These are phyloP conservation scores for Deinandra increscens DNA, from an alignment of 129 eudicot species.

Conservation along the genomic window DNA sequence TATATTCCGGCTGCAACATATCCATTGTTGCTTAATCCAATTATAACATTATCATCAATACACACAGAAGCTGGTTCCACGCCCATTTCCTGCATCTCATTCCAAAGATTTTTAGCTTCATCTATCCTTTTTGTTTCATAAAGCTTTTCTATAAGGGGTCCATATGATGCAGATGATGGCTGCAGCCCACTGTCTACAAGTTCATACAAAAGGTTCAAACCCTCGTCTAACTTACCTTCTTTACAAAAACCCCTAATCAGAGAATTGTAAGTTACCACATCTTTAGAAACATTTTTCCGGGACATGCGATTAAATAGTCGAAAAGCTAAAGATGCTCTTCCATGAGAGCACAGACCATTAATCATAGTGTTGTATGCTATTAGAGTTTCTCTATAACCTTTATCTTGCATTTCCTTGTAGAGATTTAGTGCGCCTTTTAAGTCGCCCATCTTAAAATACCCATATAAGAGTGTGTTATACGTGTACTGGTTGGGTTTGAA, in stretches of 20 bases:
- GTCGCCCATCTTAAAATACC: constrained; percentile 40
- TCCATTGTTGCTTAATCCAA: constrained; percentile 51
- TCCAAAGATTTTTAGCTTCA: constrained; percentile 53
- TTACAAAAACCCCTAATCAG: constrained; percentile 55
- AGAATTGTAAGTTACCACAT: constrained; percentile 52
- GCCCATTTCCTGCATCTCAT: constrained; percentile 52
- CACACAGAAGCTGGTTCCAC: constrained; percentile 45
- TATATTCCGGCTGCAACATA: constrained; percentile 49
- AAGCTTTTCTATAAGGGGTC: constrained; percentile 47
- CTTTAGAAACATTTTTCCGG: constrained; percentile 36
- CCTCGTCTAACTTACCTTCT: constrained; percentile 39
- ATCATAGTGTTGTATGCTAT: constrained; percentile 59
- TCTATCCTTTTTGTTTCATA: constrained; percentile 39
- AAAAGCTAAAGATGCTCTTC: constrained; percentile 47
- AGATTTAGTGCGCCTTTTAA: constrained; percentile 45
- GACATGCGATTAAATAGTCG: constrained; percentile 49
- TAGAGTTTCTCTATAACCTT: constrained; percentile 43
- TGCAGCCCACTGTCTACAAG: constrained; percentile 55
- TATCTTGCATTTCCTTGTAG: constrained; percentile 52
- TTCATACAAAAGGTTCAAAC: constrained; percentile 43
- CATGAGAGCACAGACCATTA: constrained; percentile 46
- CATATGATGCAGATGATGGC: constrained; percentile 54
- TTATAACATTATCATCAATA: constrained; percentile 38
- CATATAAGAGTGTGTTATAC: constrained; percentile 54
- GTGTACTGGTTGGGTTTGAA: constrained; percentile 52